Percentiles rank a stretch among this genome's conserved stretches.
Evolutionary conservation across 805 yeast genomes (phyloP).

Genomic region (Yarrowia sp.): DNA sequence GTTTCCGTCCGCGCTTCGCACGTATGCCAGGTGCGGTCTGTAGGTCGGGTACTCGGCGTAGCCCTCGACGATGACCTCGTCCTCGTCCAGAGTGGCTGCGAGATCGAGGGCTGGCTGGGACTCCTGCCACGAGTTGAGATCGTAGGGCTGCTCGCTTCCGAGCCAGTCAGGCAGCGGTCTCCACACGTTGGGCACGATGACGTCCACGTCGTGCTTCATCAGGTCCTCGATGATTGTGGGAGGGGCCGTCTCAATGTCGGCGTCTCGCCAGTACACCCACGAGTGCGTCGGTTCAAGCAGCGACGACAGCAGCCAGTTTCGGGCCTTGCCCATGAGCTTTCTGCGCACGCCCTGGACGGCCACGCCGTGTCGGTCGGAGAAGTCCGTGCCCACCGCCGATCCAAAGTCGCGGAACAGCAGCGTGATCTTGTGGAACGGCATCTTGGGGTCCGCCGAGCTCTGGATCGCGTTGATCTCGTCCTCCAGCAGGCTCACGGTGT

Average conservation of each 20-base stretch:
- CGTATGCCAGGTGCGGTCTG: constrained; percentile 94
- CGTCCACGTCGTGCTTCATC: constrained; percentile 90
- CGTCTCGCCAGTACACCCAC: constrained; percentile 98
- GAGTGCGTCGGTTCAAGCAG: constrained; percentile 92
- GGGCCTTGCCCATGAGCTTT: constrained; percentile 92
- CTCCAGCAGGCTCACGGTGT: constrained; percentile 70
- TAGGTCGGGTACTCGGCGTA: constrained; percentile 96
- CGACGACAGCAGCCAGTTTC: constrained; percentile 89
- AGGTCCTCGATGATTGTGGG: constrained; percentile 83
- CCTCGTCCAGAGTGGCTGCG: constrained; percentile 66
- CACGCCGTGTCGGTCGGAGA: constrained; percentile 92
- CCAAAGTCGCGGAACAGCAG: constrained; percentile 91
- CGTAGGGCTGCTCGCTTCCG: constrained; percentile 91
- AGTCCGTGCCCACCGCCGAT: constrained; percentile 89
- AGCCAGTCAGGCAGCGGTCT: constrained; percentile 91
- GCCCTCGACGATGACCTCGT: constrained; percentile 96
- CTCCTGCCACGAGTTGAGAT: constrained; percentile 95
- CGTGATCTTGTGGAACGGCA: constrained; percentile 78
- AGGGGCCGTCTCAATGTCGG: constrained; percentile 93
- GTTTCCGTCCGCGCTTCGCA: constrained; percentile 92
- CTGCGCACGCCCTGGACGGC: constrained; percentile 96
- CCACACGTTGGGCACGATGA: constrained; percentile 98
- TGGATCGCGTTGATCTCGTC: constrained; percentile 61
- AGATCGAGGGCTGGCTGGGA: constrained; percentile 60
- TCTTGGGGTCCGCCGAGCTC: constrained; percentile 53